Evolutionary conservation across 2,329 filamentous ascomycete genomes (phyloP), one percentile per base, ranked within the genome.

Genomic region (Nigrospora oryzae): DNA sequence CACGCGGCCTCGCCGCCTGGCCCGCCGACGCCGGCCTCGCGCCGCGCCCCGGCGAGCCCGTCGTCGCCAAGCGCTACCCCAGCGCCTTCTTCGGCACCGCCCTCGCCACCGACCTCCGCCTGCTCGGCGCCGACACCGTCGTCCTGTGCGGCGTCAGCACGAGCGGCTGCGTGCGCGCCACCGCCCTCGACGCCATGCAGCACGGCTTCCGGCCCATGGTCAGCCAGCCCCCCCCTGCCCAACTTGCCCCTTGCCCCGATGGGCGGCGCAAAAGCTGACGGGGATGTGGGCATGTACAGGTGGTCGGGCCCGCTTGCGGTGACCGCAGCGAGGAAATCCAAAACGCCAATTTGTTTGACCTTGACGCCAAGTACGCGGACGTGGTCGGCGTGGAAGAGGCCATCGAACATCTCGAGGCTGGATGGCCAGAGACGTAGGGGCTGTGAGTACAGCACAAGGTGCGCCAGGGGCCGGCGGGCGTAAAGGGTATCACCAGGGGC

Each of bases 131-230:
- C n/a, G 67, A 72, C 47, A 70, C 67, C 7, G 52, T 70, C 17
- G 66, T 73, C 7, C 56, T 73, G 14, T 70, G 68, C 48, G 69
- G 70, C 15, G 69, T 73, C 36, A 70, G 67, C 54, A 73, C 68
- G 13, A 66, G 63, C 46, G 69, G 69, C 1, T 71, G 69, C 50
- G 68, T 72, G 42, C 59, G 70, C 40, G 68, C 68, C 1, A 66
- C 59, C 13, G 64, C 67, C 2, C 50, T 72, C 42, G 69, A 73
- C 47, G 62, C 67, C 3, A 67, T 71, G 63, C 65, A 67, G 45
- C 46, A 62, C 45, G 68, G 68, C 1, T 70, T 65, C 39, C 58
- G 67, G 37, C 66, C 67, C 13, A 71, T 71, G 66, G 66, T 68
- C 45, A 48, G 63, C 52, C 13, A 13, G 3, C 10, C 42, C 36